These are phyloP conservation scores for Inga leiocalycina DNA, from an alignment of 306 rosid genomes.

Conservation along the genomic window DNA sequence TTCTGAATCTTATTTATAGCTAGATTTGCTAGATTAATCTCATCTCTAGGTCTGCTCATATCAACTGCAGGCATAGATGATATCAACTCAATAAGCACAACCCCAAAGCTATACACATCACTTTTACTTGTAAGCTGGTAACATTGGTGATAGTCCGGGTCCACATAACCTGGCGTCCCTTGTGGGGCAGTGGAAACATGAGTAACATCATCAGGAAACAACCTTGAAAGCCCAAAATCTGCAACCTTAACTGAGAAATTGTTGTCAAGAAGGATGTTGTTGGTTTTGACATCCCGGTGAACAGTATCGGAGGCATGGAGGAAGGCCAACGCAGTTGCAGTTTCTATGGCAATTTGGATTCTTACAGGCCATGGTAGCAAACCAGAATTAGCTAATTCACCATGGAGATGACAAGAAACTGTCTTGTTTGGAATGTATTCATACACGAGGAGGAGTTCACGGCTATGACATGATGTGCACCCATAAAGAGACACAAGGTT, in stretches of 20 bases:
- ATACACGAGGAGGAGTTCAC: not conserved
- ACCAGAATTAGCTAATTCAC: constrained; percentile 24
- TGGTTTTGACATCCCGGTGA: constrained; percentile 49
- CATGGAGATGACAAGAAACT: constrained; percentile 62
- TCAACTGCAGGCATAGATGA: constrained; percentile 48
- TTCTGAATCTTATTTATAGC: constrained; percentile 48
- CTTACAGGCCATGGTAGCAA: constrained; percentile 50
- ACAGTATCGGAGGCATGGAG: constrained; percentile 62
- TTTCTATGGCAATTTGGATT: constrained; percentile 55
- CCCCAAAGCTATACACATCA: constrained; percentile 13
- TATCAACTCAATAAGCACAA: constrained; percentile 8
- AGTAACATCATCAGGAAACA: constrained; percentile 10
- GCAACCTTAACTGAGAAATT: constrained; percentile 57
- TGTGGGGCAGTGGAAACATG: constrained; percentile 22
- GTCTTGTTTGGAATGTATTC: constrained; percentile 52
- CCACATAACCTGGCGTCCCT: constrained; percentile 12
- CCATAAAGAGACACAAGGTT: constrained; percentile 20
- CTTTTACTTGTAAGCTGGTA: constrained; percentile 8
- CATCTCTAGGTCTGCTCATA: constrained; percentile 46
- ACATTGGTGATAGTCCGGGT: constrained; percentile 4
- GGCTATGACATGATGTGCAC: not conserved
- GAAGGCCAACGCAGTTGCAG: constrained; percentile 53
- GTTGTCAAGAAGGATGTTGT: constrained; percentile 53
- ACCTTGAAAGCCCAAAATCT: constrained; percentile 54
- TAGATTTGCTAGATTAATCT: constrained; percentile 55